Conservation (phyloP, 2,329 filamentous ascomycete genomes). For the Onygenales sp. region DNA sequence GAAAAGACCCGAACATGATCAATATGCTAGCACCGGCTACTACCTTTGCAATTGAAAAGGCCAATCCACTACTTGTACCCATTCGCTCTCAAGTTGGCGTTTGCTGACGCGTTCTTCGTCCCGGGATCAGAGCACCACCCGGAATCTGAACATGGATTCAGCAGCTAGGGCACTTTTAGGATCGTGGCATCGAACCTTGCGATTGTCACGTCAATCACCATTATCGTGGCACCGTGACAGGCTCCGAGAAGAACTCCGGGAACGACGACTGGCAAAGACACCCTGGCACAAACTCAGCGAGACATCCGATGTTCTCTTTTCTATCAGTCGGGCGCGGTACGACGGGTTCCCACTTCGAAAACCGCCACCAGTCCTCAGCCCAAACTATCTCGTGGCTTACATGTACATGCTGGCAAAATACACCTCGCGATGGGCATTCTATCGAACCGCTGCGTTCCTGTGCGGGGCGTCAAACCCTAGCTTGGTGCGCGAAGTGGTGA, state of each 20-base stretch:
- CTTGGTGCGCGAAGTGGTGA: neutral
- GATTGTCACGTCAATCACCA: neutral
- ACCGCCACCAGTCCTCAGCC: no score
- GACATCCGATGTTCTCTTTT: neutral
- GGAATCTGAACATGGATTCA: neutral
- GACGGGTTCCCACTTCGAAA: neutral
- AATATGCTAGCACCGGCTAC: no score
- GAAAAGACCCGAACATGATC: no score
- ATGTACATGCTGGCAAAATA: no score
- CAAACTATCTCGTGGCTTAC: no score
- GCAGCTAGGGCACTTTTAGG: neutral
- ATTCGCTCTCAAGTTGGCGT: no score
- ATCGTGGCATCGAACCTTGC: neutral
- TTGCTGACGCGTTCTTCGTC: no score
- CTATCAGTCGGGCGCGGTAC: neutral
- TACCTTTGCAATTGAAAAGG: no score
- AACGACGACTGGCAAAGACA: neutral
- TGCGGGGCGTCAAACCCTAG: neutral
- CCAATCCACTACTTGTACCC: no score
- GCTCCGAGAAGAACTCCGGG: neutral
- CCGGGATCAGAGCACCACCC: no score
- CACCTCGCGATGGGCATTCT: no score
- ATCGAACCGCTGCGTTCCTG: neutral
- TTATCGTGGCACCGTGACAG: neutral
- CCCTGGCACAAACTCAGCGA: neutral